Evolutionary conservation across 805 yeast species (phyloP), one percentile per base, ranked within the genome.

Genomic region (Schwanniomyces sp.): DNA sequence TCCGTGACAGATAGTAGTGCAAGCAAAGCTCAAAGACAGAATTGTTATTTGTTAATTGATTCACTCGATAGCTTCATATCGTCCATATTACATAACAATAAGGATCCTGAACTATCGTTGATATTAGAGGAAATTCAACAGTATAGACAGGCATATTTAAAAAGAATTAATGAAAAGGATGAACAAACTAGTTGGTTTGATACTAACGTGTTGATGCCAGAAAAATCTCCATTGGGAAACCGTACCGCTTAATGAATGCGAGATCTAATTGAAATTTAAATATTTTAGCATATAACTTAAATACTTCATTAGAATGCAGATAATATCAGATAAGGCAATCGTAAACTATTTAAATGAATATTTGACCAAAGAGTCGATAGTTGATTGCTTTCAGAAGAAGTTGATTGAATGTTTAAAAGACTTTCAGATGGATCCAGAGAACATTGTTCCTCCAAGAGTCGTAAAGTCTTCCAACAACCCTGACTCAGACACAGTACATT

Each of bases 371-470:
- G 51, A 54, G 0, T 62, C 65, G 0, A 51, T 78, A 4, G 34
- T 53, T 1, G 30, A 54, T 7, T 45, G 47, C 2, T 76, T 67
- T 52, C 82, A 78, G 46, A 52, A 59, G 0, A 63, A 64, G 0
- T 60, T 80, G 3, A 34, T 67, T 2, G 16, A 48, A 0, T 77
- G 81, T 0, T 64, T 83, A 44, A 29, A 44, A 5, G 68, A 63
- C n/a, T 81, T 75, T 56, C 57, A 72, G 27, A 28, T 60, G 2
- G 74, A 78, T 52, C 79, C 78, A 3, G 54, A 71, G 1, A 59
- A 75, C 17, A 75, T 81, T 9, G 51, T 60, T 16, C 88, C 88
- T 2, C 80, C 76, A 34, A 64, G 88, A 55, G 79, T 75, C 5
- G 82, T 79, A 6, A 72, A 39, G 54, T 58, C 26, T 61, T 78